Evolutionary conservation across 352 stramenopile genomes (phyloP), one percentile per base, ranked within the genome.

Genomic region (Pythium guiyangense): DNA sequence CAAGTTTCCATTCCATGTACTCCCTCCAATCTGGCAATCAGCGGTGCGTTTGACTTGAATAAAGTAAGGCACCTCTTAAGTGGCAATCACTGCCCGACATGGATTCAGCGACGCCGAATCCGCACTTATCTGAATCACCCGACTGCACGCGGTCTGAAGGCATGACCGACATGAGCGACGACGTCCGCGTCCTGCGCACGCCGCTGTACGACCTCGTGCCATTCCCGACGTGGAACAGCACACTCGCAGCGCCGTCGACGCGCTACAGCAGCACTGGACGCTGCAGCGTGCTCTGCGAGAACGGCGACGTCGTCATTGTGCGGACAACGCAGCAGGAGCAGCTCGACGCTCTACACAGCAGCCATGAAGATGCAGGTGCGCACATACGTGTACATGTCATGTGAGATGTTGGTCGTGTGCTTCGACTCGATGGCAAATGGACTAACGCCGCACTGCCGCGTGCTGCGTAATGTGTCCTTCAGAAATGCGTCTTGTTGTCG

Each of bases 141-240:
- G 31, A 37, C 31, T 9, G 12, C 31, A 37, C 31, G 31, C 9
- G 31, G 31, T 37, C 31, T 10, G 31, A n/a, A n/a, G 6, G 39
- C 14, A 45, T 37, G 31, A 12, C 31, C 6, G 31, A 37, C 4
- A 1, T 9, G 4, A 11, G 39, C 39, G 18, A 14, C 39, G 39
- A 45, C 8, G 62, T 87, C 34, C 46, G 53, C 2, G 64, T 86
- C 35, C 53, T 56, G 27, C 67, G 64, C 35, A 49, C 71, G 29
- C 70, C 66, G 40, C 62, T 90, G 25, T 60, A 60, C 9, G 73
- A 73, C 4, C 56, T 77, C 26, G 57, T 59, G n/a, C 76, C 77
- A 14, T 85, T 82, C 37, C 66, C 80, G 9, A 71, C 70, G 43
- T 90, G 77, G 77, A 84, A 90, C 52, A 72, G 77, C 20, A 77